A percentile compares a stretch with the other conserved stretches of the same genome.
phyloP scores from a whole-genome alignment of 805 yeast species.

The Candida quercuum region DNA sequence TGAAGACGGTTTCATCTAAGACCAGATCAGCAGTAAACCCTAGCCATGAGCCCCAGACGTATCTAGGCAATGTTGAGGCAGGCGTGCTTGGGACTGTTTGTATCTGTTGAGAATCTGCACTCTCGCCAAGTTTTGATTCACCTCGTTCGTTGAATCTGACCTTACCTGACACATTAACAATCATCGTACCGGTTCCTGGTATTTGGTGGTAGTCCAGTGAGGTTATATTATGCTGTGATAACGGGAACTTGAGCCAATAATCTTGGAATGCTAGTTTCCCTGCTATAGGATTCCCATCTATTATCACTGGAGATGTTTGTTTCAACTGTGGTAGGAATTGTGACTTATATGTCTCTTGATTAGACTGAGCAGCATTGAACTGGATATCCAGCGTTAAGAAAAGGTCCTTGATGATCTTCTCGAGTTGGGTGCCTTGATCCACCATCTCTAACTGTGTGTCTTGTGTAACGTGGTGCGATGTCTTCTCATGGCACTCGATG shows the following conservation, averaged over 20 bases:
- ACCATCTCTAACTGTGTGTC: neutral
- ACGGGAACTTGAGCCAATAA: conserved; percentile 51
- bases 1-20: conserved; percentile 45
- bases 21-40: conserved; percentile 60
- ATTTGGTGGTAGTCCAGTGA: conserved; percentile 62
- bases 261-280: conserved; percentile 50
- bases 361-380: conserved; percentile 9
- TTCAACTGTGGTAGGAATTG: conserved; percentile 41
- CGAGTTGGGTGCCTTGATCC: conserved; percentile 12
- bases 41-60: conserved; percentile 65
- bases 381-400: conserved; percentile 21
- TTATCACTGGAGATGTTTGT: conserved; percentile 44
- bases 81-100: conserved; percentile 5
- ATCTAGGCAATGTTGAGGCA: conserved; percentile 28
- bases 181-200: conserved; percentile 54
- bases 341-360: conserved; percentile 17
- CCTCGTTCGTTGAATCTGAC: conserved; percentile 78
- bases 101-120: conserved; percentile 41
- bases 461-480: neutral
- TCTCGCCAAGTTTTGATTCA: conserved; percentile 56
- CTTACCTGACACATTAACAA: conserved; percentile 49
- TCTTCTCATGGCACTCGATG: no score
- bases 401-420: conserved; percentile 19
- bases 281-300: conserved; percentile 54
- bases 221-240: conserved; percentile 57